Evolutionary conservation across 1,139 yeast genomes (phyloP), one percentile per base, ranked within the genome.

Genomic region (Arxiozyma bovina): DNA sequence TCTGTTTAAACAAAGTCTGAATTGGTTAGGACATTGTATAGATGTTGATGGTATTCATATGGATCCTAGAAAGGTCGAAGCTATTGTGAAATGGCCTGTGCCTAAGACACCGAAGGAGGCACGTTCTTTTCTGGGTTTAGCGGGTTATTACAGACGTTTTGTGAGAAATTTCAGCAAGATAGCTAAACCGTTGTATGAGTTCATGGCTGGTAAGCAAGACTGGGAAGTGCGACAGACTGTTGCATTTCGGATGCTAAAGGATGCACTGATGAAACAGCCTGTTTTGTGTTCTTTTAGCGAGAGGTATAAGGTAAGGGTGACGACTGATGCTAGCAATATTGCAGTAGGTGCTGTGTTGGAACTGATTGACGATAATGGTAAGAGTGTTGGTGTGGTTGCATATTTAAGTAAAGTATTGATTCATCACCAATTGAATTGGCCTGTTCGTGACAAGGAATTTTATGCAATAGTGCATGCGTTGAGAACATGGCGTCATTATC

Each of bases 271-370:
- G 11, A 20, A 12, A 9, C 42, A 27, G 18, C 52, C 48, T 5
- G n/a, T 43, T 6, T 44, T 49, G 9, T 12, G 20, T 9, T 48
- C 52, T 6, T 50, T 50, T 30, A 42, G 43, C 22, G 25, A 20
- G 18, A n/a, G 34, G 1, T 42, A 42, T 41, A 23, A 50, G 18
- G 34, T 50, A n/a, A 20, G 20, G 22, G 43, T 43, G 11, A 49
- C 27, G 4, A 50, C 48, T 18, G 52, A 50, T 50, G 52, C 52
- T 6, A 21, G 20, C 22, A 34, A 43, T 43, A 17, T 18, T 11
- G 48, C 47, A 4, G 42, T 50, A n/a, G 52, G 48, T 30, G 52
- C 52, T 3, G 20, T 25, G 11, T 20, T 42, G 20, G 52, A 42
- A 43, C 20, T 42, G 20, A 17, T 20, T 3, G 18, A 50, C 17